Base-by-base conservation (phyloP, 2,329 filamentous ascomycete genomes). In the Xylariaceae sp. region DNA sequence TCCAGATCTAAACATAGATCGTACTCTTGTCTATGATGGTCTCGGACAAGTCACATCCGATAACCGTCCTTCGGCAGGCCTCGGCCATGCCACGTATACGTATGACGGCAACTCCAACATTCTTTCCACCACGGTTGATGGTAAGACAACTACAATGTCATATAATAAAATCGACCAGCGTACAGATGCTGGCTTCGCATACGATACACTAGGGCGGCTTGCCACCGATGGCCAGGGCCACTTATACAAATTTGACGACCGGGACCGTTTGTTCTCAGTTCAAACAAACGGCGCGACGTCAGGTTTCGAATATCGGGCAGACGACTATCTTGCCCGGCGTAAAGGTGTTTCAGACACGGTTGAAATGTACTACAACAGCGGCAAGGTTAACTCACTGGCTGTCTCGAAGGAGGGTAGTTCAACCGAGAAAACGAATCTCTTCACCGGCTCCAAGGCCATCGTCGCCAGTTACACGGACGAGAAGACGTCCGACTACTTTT, bases 31-130 rank as follows among this genome's bases (percentile, higher is more conserved):
- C 28, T 23, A 48, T 14, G 45, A 48, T 37, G 45, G 45, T 1
- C 21, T 48, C 5, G 45, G 45, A 4, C 45, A 48, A 37, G n/a
- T n/a, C n/a, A n/a, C n/a, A n/a, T n/a, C n/a, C n/a, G n/a, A n/a
- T n/a, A n/a, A n/a, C n/a, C n/a, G n/a, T n/a, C n/a, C n/a, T n/a
- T n/a, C n/a, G n/a, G n/a, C n/a, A n/a, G n/a, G n/a, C n/a, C n/a
- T n/a, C n/a, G n/a, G n/a, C n/a, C n/a, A n/a, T n/a, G 26, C 21
- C 14, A 48, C 19, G 23, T 37, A 28, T 26, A 23, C 19, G 3
- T 48, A 48, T 9, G 45, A 48, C 33, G 45, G 45, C 11, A 48
- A 48, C 14, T 48, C 45, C 3, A 48, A 48, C 11, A 19, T 48
- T 7, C 7, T 37, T 36, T 36, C 31, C 31, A 48, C 14, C 7